A percentile compares a stretch with the other conserved stretches of the same genome.
phyloP scores from a whole-genome alignment of 768 basidiomycete species.

The Tylopilus vinaceipallidus region DNA sequence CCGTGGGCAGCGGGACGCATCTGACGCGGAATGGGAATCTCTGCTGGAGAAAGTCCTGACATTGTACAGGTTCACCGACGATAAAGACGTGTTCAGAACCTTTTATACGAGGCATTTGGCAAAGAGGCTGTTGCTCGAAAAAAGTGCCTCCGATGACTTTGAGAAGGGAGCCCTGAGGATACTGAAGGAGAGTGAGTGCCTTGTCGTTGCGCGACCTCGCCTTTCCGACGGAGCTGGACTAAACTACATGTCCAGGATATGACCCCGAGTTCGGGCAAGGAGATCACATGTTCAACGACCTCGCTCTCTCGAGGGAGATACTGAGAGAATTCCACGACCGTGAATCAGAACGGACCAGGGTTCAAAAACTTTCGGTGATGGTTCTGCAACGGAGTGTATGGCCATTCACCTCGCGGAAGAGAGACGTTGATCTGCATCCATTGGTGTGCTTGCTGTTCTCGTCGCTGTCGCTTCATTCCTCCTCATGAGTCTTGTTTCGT shows the following conservation, averaged over 20 bases:
- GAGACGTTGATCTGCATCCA: constrained; percentile 51
- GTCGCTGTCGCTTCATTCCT: not conserved
- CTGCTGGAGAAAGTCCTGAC: constrained; percentile 64
- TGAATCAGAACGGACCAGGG: constrained; percentile 36
- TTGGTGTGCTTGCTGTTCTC: constrained; percentile 37
- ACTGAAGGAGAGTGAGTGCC: constrained; percentile 70
- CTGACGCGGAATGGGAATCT: constrained; percentile 60
- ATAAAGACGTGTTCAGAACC: constrained; percentile 91
- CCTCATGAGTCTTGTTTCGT: constrained; percentile 11
- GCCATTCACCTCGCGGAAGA: constrained; percentile 66
- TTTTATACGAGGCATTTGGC: constrained; percentile 89
- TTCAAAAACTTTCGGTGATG: constrained; percentile 64
- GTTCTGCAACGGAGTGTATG: constrained; percentile 87
- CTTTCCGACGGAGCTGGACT: too few relatives aligned
- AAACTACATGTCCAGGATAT: too few relatives aligned
- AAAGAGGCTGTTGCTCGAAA: constrained; percentile 81
- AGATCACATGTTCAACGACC: constrained; percentile 93
- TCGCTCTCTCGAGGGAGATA: constrained; percentile 72
- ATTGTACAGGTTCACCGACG: constrained; percentile 84
- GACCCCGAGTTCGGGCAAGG: constrained; percentile 95
- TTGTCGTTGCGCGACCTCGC: not conserved
- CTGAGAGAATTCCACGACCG: constrained; percentile 64
- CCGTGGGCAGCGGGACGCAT: constrained; percentile 71
- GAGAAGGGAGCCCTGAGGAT: constrained; percentile 83
- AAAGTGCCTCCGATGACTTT: constrained; percentile 83